phyloP scores from a whole-genome alignment of 176 grass and related monocot species.

The Eragrostis nindensis region DNA sequence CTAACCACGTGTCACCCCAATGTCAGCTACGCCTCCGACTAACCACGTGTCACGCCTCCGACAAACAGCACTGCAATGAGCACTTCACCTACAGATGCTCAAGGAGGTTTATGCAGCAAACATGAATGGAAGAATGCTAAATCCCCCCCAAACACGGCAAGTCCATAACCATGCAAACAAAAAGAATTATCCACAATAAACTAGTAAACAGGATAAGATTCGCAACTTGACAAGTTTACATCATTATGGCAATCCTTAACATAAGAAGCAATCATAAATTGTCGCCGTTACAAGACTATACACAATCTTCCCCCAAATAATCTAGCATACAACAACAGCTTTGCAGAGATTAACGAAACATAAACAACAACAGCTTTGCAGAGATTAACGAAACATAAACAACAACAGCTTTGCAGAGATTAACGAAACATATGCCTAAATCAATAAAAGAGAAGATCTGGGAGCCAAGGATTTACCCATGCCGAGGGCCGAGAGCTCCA shows the following conservation, averaged over 20 bases:
- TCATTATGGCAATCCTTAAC: background rate
- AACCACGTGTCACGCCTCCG: background rate
- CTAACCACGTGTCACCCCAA: background rate
- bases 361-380: no score
- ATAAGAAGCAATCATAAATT: background rate
- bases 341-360: no score
- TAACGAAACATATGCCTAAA: background rate
- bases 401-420: no score
- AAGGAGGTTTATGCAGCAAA: background rate
- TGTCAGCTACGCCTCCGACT: background rate
- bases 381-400: no score
- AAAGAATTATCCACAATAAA: background rate
- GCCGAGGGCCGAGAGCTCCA: slow-evolving; percentile 84
- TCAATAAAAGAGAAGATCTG: background rate
- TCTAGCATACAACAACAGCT: background rate
- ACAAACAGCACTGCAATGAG: background rate
- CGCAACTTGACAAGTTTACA: slow-evolving; percentile 8
- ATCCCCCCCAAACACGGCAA: background rate
- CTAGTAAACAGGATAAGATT: background rate
- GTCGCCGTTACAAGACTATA: background rate
- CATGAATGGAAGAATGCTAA: background rate
- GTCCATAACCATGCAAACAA: background rate
- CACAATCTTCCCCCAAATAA: background rate
- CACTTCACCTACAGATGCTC: background rate
- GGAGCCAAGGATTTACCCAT: slow-evolving; percentile 68